Percentiles rank a stretch among this genome's conserved stretches.
Conservation (phyloP, 768 basidiomycete genomes). For the Auriscalpium orientale region DNA sequence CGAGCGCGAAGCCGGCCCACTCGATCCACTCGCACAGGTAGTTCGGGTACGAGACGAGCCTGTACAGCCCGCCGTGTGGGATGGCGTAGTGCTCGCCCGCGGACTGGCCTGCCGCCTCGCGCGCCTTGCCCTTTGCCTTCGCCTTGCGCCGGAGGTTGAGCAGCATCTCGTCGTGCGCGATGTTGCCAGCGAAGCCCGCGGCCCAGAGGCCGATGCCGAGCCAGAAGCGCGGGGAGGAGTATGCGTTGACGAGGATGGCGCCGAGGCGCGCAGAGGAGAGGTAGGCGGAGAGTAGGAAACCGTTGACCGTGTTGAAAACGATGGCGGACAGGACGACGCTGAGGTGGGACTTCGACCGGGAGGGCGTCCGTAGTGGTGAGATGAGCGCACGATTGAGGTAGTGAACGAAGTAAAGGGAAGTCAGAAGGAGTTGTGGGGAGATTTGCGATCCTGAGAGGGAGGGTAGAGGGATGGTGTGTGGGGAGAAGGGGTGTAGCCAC, state of each 20-base stretch:
- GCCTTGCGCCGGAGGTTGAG: slow-evolving; percentile 71
- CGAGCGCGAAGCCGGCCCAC: slow-evolving; percentile 84
- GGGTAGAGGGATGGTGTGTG: slow-evolving; percentile 21
- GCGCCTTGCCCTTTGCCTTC: slow-evolving; percentile 24
- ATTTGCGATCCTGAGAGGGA: slow-evolving; percentile 31
- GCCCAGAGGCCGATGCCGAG: slow-evolving; percentile 60
- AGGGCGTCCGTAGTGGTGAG: slow-evolving; percentile 73
- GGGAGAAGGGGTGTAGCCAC: slow-evolving; percentile 40
- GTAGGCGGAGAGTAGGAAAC: slow-evolving; percentile 60
- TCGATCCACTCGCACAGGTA: slow-evolving; percentile 95
- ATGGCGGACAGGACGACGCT: slow-evolving; percentile 48
- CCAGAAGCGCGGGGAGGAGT: slow-evolving; percentile 45
- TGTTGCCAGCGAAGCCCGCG: slow-evolving; percentile 67
- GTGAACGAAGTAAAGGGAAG: slow-evolving; percentile 58
- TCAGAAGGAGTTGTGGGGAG: slow-evolving; percentile 33
- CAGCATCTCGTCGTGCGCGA: slow-evolving; percentile 87
- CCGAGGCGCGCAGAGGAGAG: slow-evolving; percentile 51
- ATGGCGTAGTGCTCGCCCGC: slow-evolving; percentile 53
- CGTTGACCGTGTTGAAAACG: slow-evolving; percentile 69
- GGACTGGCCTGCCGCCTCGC: slow-evolving; percentile 12
- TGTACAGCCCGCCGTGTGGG: slow-evolving; percentile 72
- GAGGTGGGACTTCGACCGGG: slow-evolving; percentile 69
- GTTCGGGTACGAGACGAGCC: slow-evolving; percentile 82
- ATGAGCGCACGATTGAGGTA: slow-evolving; percentile 80
- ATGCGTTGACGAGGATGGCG: slow-evolving; percentile 30